Evolutionary conservation across 768 basidiomycete genomes (phyloP).

Genomic region (Auricularia sp.): DNA sequence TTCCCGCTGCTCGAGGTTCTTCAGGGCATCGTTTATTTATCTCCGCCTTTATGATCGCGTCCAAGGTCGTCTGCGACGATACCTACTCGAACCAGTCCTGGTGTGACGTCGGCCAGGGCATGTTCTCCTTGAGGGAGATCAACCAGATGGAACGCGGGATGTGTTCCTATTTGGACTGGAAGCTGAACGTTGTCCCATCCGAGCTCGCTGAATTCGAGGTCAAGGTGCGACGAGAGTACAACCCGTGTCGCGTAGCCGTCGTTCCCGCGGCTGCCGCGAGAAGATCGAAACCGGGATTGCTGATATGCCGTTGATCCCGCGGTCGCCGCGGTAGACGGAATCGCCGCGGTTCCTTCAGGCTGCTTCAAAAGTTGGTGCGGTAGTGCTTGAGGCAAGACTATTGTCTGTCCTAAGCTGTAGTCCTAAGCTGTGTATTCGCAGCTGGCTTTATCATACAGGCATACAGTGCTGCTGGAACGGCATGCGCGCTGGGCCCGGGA

Average conservation of each 20-base stretch:
- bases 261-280: no score
- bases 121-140: slow-evolving; percentile 79
- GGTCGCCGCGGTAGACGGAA: no score
- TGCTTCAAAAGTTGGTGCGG: no score
- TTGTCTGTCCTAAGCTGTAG: no score
- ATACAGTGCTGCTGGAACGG: no score
- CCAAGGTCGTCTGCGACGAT: slow-evolving; percentile 89
- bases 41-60: slow-evolving; percentile 87
- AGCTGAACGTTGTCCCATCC: slow-evolving; percentile 11
- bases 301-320: no score
- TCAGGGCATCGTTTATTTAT: slow-evolving; percentile 86
- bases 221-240: not conserved
- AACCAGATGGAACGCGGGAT: slow-evolving; percentile 97
- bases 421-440: no score
- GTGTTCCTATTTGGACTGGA: slow-evolving; percentile 88
- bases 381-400: no score
- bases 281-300: no score
- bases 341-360: no score
- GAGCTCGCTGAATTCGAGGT: not conserved
- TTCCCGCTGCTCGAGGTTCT: slow-evolving; percentile 60
- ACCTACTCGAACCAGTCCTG: slow-evolving; percentile 91
- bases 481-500: no score
- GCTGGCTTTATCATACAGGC: no score
- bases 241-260: not conserved
- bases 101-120: slow-evolving; percentile 80